A percentile compares a stretch with the other conserved stretches of the same genome.
These are phyloP conservation scores for Populus pruinosa DNA, from an alignment of 345 rosid genomes.

Conservation along the genomic window DNA sequence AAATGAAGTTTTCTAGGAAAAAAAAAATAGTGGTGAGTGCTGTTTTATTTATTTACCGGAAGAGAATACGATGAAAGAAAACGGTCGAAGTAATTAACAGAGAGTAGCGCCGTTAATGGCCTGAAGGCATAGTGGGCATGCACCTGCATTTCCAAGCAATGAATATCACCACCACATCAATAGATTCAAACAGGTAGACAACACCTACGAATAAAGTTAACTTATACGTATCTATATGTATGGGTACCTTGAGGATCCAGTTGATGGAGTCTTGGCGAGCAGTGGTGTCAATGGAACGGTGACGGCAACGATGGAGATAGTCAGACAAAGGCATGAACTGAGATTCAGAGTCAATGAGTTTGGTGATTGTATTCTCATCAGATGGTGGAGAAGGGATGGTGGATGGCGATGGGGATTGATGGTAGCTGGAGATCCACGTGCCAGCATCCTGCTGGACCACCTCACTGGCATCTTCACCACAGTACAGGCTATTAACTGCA, in stretches of 20 bases:
- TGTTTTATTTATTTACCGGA: slow-evolving; percentile 29
- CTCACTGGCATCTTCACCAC: slow-evolving; percentile 28
- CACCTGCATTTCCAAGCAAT: slow-evolving; percentile 49
- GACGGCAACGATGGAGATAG: slow-evolving; percentile 44
- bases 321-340: slow-evolving; percentile 35
- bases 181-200: not conserved
- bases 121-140: slow-evolving; percentile 43
- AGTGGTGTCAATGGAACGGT: slow-evolving; percentile 43
- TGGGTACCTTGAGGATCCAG: slow-evolving; percentile 56
- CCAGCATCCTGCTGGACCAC: slow-evolving; percentile 20
- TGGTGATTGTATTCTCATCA: slow-evolving; percentile 22
- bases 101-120: slow-evolving; percentile 50
- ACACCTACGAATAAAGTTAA: not conserved
- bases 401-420: not conserved
- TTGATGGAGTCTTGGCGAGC: slow-evolving; percentile 68
- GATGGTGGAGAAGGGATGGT: slow-evolving; percentile 6
- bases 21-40: not conserved
- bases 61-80: slow-evolving; percentile 48
- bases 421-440: slow-evolving; percentile 20
- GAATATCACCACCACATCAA: not conserved
- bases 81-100: slow-evolving; percentile 63
- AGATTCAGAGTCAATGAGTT: slow-evolving; percentile 39
- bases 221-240: not conserved
- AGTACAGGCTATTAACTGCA: slow-evolving; percentile 17
- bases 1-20: not conserved